A percentile compares a stretch with the other conserved stretches of the same genome.
Conservation (phyloP, 2,329 filamentous ascomycete genomes). For the Pseudogymnoascus sp. region DNA sequence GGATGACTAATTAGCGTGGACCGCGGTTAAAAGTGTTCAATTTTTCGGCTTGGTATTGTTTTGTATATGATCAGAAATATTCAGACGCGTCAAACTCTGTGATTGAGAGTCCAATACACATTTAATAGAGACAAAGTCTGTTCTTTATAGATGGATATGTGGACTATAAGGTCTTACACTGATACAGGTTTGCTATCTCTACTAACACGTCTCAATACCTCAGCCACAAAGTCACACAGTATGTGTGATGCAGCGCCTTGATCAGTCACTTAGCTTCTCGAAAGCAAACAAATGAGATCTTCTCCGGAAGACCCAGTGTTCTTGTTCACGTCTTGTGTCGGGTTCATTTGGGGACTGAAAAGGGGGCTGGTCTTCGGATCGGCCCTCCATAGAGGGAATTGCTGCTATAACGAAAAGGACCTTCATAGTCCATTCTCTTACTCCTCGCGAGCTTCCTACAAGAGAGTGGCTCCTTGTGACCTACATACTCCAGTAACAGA, state of each 20-base stretch:
- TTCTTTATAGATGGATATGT: neutral
- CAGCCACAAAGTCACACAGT: neutral
- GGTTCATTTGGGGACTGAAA: constrained; percentile 37
- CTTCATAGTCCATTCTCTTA: constrained; percentile 51
- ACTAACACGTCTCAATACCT: neutral
- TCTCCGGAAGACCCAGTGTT: constrained; percentile 38
- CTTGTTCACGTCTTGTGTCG: constrained; percentile 42
- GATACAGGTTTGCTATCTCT: constrained; percentile 3
- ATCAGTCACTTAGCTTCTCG: constrained; percentile 42
- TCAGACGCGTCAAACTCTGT: constrained; percentile 2
- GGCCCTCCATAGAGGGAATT: constrained; percentile 32
- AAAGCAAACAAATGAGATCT: constrained; percentile 38
- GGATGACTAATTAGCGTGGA: constrained; percentile 3
- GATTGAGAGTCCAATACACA: neutral
- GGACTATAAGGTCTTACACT: neutral
- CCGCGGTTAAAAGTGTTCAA: constrained; percentile 1
- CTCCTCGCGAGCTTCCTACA: constrained; percentile 38
- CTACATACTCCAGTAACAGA: constrained; percentile 34
- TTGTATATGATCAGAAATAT: neutral
- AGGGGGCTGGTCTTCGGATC: constrained; percentile 28
- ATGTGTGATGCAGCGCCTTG: constrained; percentile 26
- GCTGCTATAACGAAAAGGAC: constrained; percentile 45
- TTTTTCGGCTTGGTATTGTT: constrained; percentile 3
- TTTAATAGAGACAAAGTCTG: neutral
- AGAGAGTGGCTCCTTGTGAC: constrained; percentile 48